phyloP scores from a whole-genome alignment of 192 early-diverging fungal genomes.

The Coemansia interrupta region DNA sequence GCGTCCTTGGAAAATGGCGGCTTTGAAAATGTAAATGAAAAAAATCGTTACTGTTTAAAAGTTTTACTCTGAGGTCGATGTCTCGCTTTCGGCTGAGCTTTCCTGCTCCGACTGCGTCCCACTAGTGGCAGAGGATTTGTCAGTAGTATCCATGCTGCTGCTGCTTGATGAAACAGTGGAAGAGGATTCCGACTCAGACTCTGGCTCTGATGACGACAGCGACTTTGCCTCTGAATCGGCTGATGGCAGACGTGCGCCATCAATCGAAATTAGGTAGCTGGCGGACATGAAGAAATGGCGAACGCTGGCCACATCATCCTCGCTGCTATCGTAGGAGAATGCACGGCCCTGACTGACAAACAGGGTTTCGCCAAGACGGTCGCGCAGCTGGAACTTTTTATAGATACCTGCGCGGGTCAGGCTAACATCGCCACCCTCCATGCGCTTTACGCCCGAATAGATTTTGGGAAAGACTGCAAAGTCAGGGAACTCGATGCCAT shows the following conservation, averaged over 20 bases:
- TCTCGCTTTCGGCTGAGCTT: not conserved
- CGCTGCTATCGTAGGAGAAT: conserved; percentile 22
- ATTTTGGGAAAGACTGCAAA: conserved; percentile 30
- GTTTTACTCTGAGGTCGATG: too few species aligned
- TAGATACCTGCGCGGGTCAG: conserved; percentile 38
- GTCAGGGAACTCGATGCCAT: conserved; percentile 21
- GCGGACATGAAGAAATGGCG: conserved; percentile 39
- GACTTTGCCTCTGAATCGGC: not conserved
- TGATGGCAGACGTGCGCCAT: conserved; percentile 7
- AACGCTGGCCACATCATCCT: conserved; percentile 10
- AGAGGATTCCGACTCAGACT: not conserved
- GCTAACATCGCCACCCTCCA: conserved; percentile 10
- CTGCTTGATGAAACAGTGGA: not conserved
- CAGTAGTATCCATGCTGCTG: not conserved
- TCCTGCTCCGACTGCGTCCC: not conserved
- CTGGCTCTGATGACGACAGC: not conserved
- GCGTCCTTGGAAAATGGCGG: too few species aligned
- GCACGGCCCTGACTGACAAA: conserved; percentile 22
- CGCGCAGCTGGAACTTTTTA: conserved; percentile 36
- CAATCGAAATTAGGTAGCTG: conserved; percentile 37
- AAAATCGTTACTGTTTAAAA: too few species aligned
- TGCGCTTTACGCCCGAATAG: conserved; percentile 30
- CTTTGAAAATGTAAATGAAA: too few species aligned
- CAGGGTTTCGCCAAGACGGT: conserved; percentile 30
- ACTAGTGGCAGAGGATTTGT: not conserved